These are phyloP conservation scores for Colletotrichum gigasporum DNA, from an alignment of 2,329 filamentous ascomycete genomes.

Conservation along the genomic window DNA sequence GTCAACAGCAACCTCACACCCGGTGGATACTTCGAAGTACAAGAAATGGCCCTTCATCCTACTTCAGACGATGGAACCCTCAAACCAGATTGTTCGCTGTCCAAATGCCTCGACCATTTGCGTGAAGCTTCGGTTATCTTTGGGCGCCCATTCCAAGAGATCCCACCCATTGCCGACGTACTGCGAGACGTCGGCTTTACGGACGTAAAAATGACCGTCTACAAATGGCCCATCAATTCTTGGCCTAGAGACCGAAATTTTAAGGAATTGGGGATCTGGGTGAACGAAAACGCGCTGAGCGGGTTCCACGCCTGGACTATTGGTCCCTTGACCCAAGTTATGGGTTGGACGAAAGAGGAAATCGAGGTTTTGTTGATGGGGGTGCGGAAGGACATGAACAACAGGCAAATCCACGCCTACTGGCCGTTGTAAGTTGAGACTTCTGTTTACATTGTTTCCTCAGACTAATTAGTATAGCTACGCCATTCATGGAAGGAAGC, in stretches of 20 bases:
- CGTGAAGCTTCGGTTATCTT: conserved; percentile 30
- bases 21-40: conserved; percentile 55
- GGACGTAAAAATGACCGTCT: conserved; percentile 37
- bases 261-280: conserved; percentile 42
- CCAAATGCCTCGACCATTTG: conserved; percentile 33
- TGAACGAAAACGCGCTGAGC: conserved; percentile 27
- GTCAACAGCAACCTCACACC: conserved; percentile 51
- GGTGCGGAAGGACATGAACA: conserved; percentile 40
- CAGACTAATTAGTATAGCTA: too few relatives aligned
- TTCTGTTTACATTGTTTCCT: too few relatives aligned
- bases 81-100: too few relatives aligned
- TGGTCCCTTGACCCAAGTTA: conserved; percentile 42
- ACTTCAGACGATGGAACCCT: conserved; percentile 54
- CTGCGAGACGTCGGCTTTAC: conserved; percentile 43
- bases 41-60: conserved; percentile 50
- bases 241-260: conserved; percentile 42
- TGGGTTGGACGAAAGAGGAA: conserved; percentile 41
- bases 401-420: conserved; percentile 42
- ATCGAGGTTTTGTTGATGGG: conserved; percentile 41
- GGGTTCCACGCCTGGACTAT: conserved; percentile 45
- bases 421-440: conserved; percentile 40
- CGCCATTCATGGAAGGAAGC: too few relatives aligned
- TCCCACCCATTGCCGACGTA: conserved; percentile 28
- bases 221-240: conserved; percentile 41
- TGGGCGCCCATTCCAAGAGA: conserved; percentile 38